Evolutionary conservation across 2,329 filamentous ascomycete genomes (phyloP).

Genomic region (Claviceps paspali): DNA sequence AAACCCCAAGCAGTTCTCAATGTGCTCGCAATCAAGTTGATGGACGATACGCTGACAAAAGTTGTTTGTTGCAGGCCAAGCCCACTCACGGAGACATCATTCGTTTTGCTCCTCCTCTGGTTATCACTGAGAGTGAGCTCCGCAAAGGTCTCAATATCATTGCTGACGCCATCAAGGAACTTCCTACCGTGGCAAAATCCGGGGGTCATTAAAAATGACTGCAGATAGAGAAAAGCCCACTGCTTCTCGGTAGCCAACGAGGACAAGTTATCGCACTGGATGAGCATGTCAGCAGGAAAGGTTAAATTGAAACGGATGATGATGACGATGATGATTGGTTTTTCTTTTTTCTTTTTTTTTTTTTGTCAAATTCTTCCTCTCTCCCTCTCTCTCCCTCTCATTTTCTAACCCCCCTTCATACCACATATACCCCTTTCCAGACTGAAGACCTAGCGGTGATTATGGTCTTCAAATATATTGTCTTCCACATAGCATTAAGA

Average conservation of each 20-base stretch:
- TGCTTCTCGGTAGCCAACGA: slow-evolving; percentile 6
- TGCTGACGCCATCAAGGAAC: slow-evolving; percentile 62
- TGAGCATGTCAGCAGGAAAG: neutral
- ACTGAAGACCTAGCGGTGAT: neutral
- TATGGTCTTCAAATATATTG: slow-evolving; percentile 4
- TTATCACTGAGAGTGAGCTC: slow-evolving; percentile 83
- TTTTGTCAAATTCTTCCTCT: neutral
- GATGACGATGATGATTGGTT: neutral
- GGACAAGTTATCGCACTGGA: slow-evolving; percentile 12
- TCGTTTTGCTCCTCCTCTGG: slow-evolving; percentile 85
- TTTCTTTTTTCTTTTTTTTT: neutral
- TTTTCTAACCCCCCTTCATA: slow-evolving; percentile 3
- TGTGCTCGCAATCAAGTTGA: too few species aligned
- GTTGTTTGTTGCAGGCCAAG: slow-evolving; percentile 53
- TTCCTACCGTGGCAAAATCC: slow-evolving; percentile 43
- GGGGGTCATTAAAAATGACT: slow-evolving; percentile 19
- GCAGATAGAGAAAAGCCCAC: neutral
- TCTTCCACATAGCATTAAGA: slow-evolving; percentile 1
- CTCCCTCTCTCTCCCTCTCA: neutral
- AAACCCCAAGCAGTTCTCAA: neutral
- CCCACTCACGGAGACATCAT: slow-evolving; percentile 98
- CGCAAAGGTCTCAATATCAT: slow-evolving; percentile 66
- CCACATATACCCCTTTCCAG: slow-evolving; percentile 5
- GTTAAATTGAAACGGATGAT: neutral
- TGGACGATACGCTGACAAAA: neutral